Base-by-base conservation (phyloP, 768 basidiomycete species). In the Pulveroboletus sp. region DNA sequence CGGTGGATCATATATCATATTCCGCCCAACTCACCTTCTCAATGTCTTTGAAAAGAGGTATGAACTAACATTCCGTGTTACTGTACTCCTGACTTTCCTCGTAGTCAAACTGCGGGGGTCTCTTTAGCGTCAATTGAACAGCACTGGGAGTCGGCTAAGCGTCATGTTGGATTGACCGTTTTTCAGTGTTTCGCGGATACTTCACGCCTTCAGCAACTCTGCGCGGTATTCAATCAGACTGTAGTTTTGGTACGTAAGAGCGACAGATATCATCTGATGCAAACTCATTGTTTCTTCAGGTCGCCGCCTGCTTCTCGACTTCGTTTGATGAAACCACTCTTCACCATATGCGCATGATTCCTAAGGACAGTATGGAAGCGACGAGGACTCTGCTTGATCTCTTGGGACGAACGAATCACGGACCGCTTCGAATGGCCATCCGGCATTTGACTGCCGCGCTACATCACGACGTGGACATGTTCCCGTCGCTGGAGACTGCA, bases 201-300 rank as follows among this genome's bases (percentile, higher is more conserved):
- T 17, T 61, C 69, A 31, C 77, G 80, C 17, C 45, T 74, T 35
- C 67, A 70, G 29, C 75, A 80, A 49, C 66, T 82, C 23, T 55
- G 60, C 22, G 54, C 62, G 16, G 45, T 80, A 9, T 64, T 79
- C 17, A 68, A 70, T 41, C 71, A 73, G 47, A 71, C 70, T 8
- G 51, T 81, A 6, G 34, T 66, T 42, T 56, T 75, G 57, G 81
- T 81, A 32, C 60, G 72, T 63, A n/a, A 20, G 16, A 10, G 12
- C 22, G n/a, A 23, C 1, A 16, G 22, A 45, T 30, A 20, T 29
- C 24, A 43, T 9, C 22, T 27, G 24, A 31, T 41, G 45, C 24
- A 6, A 7, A 27, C 44, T 59, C 6, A 66, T 41, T 14, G 14
- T 32, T 24, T 38, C 43, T 44, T 16, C 56, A 81, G 80, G 49